Conservation (phyloP, 192 early-diverging fungal species). For the Diversispora epigaea region DNA sequence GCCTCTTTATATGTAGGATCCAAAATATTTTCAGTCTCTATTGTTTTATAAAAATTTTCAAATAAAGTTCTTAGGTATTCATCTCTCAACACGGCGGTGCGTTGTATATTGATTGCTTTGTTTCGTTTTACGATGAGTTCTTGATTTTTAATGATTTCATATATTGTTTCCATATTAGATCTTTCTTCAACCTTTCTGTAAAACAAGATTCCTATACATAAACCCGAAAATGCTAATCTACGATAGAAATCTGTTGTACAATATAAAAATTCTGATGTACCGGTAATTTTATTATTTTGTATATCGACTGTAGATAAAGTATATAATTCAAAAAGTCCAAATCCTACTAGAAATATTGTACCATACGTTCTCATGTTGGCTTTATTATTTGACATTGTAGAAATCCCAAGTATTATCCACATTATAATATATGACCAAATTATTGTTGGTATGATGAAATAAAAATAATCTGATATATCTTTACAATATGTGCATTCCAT, state of each 20-base stretch:
- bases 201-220: not conserved
- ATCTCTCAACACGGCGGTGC: conserved; percentile 20
- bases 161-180: conserved; percentile 1
- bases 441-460: conserved; percentile 18
- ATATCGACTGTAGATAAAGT: conserved; percentile 5
- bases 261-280: conserved; percentile 14
- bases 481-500: conserved; percentile 34
- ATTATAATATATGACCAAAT: conserved; percentile 21
- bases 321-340: conserved; percentile 18
- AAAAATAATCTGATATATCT: conserved; percentile 17
- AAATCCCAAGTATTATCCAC: conserved; percentile 2
- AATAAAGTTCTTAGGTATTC: conserved; percentile 3
- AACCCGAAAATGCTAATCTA: not conserved
- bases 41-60: conserved; percentile 19
- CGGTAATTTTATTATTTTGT: not conserved
- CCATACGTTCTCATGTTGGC: conserved; percentile 24
- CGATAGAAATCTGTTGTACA: conserved; percentile 19
- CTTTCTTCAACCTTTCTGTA: conserved; percentile 10
- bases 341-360: conserved; percentile 14
- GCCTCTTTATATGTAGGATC: conserved; percentile 20
- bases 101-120: conserved; percentile 14
- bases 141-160: not conserved
- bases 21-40: not conserved
- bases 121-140: not conserved
- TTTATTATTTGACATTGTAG: conserved; percentile 19